phyloP scores from a whole-genome alignment of 331 rosid genomes.

The Arachis monticola region DNA sequence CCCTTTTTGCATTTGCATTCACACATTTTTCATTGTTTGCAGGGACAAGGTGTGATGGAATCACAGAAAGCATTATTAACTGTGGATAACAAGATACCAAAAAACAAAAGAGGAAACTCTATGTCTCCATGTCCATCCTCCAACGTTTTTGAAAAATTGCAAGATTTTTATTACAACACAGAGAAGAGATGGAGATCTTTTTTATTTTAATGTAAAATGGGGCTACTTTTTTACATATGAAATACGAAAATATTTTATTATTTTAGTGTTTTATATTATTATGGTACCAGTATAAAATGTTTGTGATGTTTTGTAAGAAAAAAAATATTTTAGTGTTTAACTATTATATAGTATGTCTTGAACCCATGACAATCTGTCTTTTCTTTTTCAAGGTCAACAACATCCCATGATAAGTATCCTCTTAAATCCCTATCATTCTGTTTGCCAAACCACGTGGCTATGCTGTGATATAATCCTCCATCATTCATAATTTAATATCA shows the following conservation, averaged over 20 bases:
- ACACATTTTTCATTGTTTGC: conserved; percentile 7
- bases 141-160: not conserved
- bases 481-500: not conserved
- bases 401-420: not conserved
- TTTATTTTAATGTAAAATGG: too few species aligned
- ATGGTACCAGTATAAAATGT: too few species aligned
- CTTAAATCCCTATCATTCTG: not conserved
- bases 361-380: not conserved
- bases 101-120: not conserved
- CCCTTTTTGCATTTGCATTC: not conserved
- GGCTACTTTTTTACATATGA: too few species aligned
- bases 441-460: conserved; percentile 7
- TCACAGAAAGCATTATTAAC: not conserved
- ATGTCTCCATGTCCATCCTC: too few species aligned
- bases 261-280: not conserved
- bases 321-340: too few species aligned
- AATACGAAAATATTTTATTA: too few species aligned
- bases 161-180: not conserved
- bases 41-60: not conserved
- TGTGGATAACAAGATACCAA: not conserved
- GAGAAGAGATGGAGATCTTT: not conserved
- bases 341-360: not conserved
- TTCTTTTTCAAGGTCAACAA: not conserved
- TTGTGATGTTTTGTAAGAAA: too few species aligned
- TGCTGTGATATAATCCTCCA: not conserved